A percentile compares a stretch with the other conserved stretches of the same genome.
Evolutionary conservation across 495 filamentous ascomycete species (phyloP).

Genomic region (Aspergillus bertholletiae): DNA sequence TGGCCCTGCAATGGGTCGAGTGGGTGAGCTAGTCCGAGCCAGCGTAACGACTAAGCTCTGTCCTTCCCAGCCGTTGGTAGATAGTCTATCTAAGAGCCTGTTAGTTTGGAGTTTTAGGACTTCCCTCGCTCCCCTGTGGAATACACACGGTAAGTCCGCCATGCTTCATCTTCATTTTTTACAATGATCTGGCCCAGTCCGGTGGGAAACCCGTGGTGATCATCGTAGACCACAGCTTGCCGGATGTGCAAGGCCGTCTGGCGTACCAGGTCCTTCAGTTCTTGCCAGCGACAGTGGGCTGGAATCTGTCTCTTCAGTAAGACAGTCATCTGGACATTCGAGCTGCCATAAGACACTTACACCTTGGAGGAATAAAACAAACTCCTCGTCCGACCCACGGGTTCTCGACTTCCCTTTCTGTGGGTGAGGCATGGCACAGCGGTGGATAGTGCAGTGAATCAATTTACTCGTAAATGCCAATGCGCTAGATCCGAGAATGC

Average conservation of each 20-base stretch:
- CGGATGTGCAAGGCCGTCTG: constrained; percentile 46
- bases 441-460: neutral
- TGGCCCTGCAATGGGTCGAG: constrained; percentile 42
- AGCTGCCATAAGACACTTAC: constrained; percentile 21
- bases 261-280: constrained; percentile 45
- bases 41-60: constrained; percentile 44
- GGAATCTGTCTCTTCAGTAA: constrained; percentile 34
- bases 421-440: constrained; percentile 27
- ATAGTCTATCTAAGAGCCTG: constrained; percentile 31
- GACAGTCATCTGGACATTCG: neutral
- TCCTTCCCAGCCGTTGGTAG: constrained; percentile 45
- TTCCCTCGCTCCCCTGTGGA: neutral
- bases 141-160: constrained; percentile 43
- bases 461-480: neutral
- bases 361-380: constrained; percentile 45
- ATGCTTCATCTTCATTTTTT: constrained; percentile 48
- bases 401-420: constrained; percentile 27
- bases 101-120: too few relatives aligned
- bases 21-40: constrained; percentile 41
- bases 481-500: neutral
- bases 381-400: constrained; percentile 42
- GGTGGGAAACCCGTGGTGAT: constrained; percentile 42
- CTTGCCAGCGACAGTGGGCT: constrained; percentile 47
- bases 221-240: constrained; percentile 48
- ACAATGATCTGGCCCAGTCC: constrained; percentile 47